Conservation (phyloP, 257 asterid species). For the Nicotiana undulata region DNA sequence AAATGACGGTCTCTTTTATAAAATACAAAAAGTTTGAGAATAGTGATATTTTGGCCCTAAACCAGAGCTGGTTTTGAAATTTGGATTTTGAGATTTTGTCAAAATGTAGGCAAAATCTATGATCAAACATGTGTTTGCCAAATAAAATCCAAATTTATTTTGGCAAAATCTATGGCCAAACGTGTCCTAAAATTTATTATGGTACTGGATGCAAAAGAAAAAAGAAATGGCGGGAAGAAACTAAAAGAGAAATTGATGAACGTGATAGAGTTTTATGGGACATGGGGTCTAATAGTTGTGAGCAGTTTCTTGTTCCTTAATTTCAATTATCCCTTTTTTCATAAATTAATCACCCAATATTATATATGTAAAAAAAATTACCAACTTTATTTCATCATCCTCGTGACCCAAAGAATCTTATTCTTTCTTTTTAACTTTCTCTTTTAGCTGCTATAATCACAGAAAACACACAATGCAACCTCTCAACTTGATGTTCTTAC, state of each 20-base stretch:
- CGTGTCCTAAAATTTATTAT: too few relatives aligned
- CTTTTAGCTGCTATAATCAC: not conserved
- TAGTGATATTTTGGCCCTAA: too few relatives aligned
- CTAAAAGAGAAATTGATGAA: not conserved
- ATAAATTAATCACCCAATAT: constrained; percentile 22
- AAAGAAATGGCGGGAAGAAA: not conserved
- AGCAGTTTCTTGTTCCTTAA: not conserved
- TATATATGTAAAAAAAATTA: not conserved
- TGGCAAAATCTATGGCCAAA: too few relatives aligned
- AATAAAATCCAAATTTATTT: too few relatives aligned
- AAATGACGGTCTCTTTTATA: too few relatives aligned
- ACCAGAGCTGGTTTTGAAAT: too few relatives aligned
- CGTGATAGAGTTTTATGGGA: not conserved
- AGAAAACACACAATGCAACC: not conserved
- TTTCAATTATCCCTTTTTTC: not conserved
- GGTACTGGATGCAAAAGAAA: too few relatives aligned
- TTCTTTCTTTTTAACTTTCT: not conserved
- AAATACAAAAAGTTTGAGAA: too few relatives aligned
- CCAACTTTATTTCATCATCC: not conserved
- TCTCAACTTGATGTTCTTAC: not conserved
- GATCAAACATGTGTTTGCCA: too few relatives aligned
- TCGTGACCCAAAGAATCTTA: not conserved
- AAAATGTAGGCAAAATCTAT: too few relatives aligned
- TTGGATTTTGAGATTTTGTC: too few relatives aligned
- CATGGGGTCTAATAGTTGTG: not conserved